These are phyloP conservation scores for Auricularia heimuer DNA, from an alignment of 768 basidiomycete genomes.

Conservation along the genomic window DNA sequence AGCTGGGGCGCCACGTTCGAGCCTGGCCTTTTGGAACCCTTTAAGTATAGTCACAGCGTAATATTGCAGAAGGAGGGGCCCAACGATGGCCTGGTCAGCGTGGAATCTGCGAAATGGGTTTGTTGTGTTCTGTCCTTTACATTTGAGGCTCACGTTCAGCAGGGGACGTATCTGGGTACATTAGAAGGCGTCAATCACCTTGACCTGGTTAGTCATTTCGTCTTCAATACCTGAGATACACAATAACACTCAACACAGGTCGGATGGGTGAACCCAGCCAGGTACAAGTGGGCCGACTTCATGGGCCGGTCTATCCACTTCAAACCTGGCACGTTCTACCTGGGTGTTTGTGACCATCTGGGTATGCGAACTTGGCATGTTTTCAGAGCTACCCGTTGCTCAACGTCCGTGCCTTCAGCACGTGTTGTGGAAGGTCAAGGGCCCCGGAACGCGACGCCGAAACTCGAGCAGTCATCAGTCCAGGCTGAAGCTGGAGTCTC, in stretches of 20 bases:
- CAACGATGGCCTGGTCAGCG: constrained; percentile 89
- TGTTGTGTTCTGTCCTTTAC: constrained; percentile 11
- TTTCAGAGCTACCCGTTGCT: background rate
- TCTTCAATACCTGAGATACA: background rate
- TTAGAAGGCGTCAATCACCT: constrained; percentile 84
- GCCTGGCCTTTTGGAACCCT: constrained; percentile 85
- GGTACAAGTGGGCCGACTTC: constrained; percentile 84
- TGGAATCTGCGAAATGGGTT: constrained; percentile 80
- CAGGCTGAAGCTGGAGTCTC: background rate
- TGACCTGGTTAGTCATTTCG: constrained; percentile 41
- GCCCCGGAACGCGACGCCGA: background rate
- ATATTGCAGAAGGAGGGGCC: constrained; percentile 81
- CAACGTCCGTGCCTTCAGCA: background rate
- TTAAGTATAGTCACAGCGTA: constrained; percentile 70
- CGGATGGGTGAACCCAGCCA: constrained; percentile 85
- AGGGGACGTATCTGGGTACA: constrained; percentile 94
- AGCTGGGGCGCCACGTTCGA: constrained; percentile 92
- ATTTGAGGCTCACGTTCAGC: background rate
- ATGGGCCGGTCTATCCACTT: constrained; percentile 85
- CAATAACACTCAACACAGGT: constrained; percentile 19
- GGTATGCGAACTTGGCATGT: background rate
- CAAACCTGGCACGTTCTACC: constrained; percentile 85
- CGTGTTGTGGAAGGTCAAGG: background rate
- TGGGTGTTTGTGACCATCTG: constrained; percentile 17
- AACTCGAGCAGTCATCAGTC: background rate